Base-by-base conservation (phyloP, 129 eudicot species). In the Heracleum sosnowskyi region DNA sequence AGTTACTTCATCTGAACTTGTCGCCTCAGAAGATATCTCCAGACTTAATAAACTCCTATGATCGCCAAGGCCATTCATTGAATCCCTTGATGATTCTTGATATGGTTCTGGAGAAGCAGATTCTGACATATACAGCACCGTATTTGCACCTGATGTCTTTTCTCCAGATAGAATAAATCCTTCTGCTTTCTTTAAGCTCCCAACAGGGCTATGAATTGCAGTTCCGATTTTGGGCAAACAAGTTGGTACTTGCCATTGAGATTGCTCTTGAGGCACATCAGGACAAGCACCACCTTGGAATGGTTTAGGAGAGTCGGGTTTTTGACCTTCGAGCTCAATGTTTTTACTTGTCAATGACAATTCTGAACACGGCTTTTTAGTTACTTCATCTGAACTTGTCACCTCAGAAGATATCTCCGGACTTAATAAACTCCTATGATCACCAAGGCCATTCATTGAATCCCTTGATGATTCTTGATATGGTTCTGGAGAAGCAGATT, bases 81-180 rank as follows among this genome's bases (percentile, higher is more conserved):
- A 63, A 63, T 11, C 70, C 7, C 36, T 10, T 15, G 26, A 26
- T 60, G 35, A 62, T 77, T 84, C 87, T 79, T 75, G 81, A 79
- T 69, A 31, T 24, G 79, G 75, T 82, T 78, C 64, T 75, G 82
- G 76, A 26, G 78, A 44, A 57, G 42, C 57, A 37, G 62, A 47
- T 73, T 80, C 83, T 28, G 42, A 81, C 34, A 78, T 64, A 62
- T 82, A 76, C 78, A 78, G 82, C 74, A 84, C 84, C 75, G 55
- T 34, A 51, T 45, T 83, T 72, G 88, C 74, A 26, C 45, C 76
- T 69, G 82, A 17, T 20, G 33, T 72, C 7, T 40, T 40, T 13
- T 29, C 28, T 9, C 76, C 34, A 37, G 51, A 20, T 12, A 11
- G 3, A 72, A n/a, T 12, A 1, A 24, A 17, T 17, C 16, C 70